These are phyloP conservation scores for Penicillium corylophilum DNA, from an alignment of 2,329 filamentous ascomycete species.

Conservation along the genomic window DNA sequence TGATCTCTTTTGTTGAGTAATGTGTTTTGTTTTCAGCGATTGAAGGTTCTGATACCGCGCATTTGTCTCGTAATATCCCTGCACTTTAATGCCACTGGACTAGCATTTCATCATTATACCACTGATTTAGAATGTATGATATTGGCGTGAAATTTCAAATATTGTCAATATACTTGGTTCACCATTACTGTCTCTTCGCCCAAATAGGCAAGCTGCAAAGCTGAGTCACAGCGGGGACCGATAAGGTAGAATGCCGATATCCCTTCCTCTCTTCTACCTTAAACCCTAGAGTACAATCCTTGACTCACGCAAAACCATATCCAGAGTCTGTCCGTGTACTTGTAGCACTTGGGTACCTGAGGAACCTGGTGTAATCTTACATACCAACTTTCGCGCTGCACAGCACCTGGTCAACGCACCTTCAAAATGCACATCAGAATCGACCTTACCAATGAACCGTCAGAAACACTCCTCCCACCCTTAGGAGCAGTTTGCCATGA, in stretches of 20 bases:
- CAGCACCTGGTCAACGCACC: not conserved
- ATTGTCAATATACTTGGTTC: not conserved
- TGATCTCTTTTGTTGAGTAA: conserved; percentile 6
- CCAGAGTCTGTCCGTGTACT: not conserved
- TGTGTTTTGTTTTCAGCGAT: conserved; percentile 5
- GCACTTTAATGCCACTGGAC: not conserved
- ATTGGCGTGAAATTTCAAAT: not conserved
- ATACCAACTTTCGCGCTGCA: not conserved
- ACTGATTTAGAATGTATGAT: not conserved
- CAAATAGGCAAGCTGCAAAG: not conserved
- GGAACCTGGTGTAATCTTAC: not conserved
- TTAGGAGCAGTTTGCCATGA: not conserved
- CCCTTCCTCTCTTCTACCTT: not conserved
- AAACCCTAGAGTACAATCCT: not conserved
- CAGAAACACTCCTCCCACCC: conserved; percentile 6
- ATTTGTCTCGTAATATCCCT: conserved; percentile 9
- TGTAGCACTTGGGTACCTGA: not conserved
- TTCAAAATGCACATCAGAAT: conserved; percentile 5
- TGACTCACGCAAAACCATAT: not conserved
- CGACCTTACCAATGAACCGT: not conserved
- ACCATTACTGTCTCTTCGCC: not conserved
- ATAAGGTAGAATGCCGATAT: not conserved
- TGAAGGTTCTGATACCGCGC: conserved; percentile 5
- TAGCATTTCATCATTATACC: not conserved
- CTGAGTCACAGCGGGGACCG: conserved; percentile 1